A percentile compares a stretch with the other conserved stretches of the same genome.
Conservation (phyloP, 164 flowering plant genomes). For the Sedum album region DNA sequence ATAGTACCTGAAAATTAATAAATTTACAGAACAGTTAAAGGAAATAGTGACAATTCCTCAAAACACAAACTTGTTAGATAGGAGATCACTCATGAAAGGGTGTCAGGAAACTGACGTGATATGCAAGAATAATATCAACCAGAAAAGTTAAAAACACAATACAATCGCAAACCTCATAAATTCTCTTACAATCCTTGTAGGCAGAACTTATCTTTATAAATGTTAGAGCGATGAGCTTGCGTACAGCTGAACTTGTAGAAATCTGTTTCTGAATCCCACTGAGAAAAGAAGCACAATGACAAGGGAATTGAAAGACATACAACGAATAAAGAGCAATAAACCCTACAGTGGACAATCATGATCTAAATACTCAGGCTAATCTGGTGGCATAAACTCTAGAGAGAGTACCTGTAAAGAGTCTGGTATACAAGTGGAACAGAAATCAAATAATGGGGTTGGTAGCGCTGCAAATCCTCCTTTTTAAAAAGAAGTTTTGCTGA, state of each 20-base stretch:
- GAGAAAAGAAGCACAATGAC: conserved; percentile 13
- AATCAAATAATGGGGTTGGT: conserved; percentile 77
- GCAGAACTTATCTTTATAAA: conserved; percentile 61
- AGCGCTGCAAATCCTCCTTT: conserved; percentile 71
- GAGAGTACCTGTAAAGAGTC: conserved; percentile 77
- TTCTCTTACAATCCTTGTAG: conserved; percentile 71
- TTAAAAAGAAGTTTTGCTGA: conserved; percentile 9
- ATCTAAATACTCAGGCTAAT: background rate
- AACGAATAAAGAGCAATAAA: background rate
- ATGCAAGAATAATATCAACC: background rate
- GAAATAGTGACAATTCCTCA: too few relatives aligned
- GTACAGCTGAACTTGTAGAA: conserved; percentile 40
- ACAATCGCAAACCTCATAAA: conserved; percentile 55
- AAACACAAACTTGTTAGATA: too few relatives aligned
- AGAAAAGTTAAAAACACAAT: background rate
- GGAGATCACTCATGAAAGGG: background rate
- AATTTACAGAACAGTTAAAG: too few relatives aligned
- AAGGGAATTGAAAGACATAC: background rate
- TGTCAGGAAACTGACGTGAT: too few relatives aligned
- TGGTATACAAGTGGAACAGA: conserved; percentile 89
- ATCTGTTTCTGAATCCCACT: conserved; percentile 91
- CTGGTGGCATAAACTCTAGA: background rate
- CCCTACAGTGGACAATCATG: background rate
- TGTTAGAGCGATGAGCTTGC: conserved; percentile 57
- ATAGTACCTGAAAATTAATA: too few relatives aligned